Evolutionary conservation across 306 rosid genomes (phyloP), one percentile per base, ranked within the genome.

Genomic region (Abrus pulchellus): DNA sequence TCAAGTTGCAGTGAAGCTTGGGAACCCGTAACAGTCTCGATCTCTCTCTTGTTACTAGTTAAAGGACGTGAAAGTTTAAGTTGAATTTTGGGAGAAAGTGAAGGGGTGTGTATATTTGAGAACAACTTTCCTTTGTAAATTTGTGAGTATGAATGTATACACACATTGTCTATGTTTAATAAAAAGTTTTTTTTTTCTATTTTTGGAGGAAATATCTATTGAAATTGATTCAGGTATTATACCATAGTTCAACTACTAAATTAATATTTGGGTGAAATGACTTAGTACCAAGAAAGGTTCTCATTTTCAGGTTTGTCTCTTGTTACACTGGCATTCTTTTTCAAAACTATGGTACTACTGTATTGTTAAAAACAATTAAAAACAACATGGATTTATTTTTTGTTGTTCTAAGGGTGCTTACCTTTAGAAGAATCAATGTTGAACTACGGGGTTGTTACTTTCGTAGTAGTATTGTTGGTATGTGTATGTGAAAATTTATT

Each of bases 61-160:
- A 78, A 76, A 72, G 20, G 62, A 44, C 77, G 86, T 80, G 56
- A 32, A 43, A 75, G 61, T 86, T 71, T 85, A 76, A 83, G 85
- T 74, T 68, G 84, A 75, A 57, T 71, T 76, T 88, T 85, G 54
- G 50, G 78, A 56, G 84, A 63, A 83, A 85, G 83, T 80, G 68
- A 88, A 85, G 82, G 48, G 63, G 78, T 72, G 75, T 87, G 92
- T 89, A 90, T 83, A 87, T 90, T 62, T 82, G 89, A 80, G 80
- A 76, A 64, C 75, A 70, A 69, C 82, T 67, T 77, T 64, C 59
- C 79, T 68, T 47, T 74, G 89, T 90, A 87, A 76, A n/a, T 49
- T 54, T 30, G 67, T 60, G 52, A 54, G 44, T 20, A 5, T 63
- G 77, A 68, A 82, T 28, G 47, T 62, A 68, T 64, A 73, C 43